Conservation (phyloP, 2,329 filamentous ascomycete genomes). For the Cercospora zeina region DNA sequence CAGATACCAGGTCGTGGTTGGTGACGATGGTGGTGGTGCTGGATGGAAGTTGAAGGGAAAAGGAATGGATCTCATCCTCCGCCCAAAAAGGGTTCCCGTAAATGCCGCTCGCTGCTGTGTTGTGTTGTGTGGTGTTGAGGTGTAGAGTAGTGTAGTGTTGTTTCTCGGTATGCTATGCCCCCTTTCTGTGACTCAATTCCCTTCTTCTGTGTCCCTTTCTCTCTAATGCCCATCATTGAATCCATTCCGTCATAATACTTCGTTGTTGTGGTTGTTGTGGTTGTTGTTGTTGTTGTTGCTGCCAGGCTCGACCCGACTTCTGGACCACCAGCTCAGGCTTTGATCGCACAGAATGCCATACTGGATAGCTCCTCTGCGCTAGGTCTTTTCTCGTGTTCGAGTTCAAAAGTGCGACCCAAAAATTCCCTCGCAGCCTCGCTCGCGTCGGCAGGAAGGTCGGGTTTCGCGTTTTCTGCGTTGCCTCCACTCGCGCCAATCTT, state of each 20-base stretch:
- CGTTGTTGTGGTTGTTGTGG: too few relatives aligned
- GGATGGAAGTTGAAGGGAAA: too few relatives aligned
- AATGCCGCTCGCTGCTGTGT: background rate
- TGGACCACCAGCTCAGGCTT: constrained; percentile 24
- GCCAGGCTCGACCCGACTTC: background rate
- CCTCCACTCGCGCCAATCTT: constrained; percentile 79
- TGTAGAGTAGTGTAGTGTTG: background rate
- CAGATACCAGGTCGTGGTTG: background rate
- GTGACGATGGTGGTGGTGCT: too few relatives aligned
- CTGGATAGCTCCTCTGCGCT: constrained; percentile 87
- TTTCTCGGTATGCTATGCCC: background rate
- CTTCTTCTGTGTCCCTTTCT: background rate
- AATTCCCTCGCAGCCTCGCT: constrained; percentile 83
- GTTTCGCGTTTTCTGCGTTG: constrained; percentile 62
- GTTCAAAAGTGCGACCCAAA: constrained; percentile 85
- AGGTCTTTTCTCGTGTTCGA: constrained; percentile 88
- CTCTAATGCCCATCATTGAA: constrained; percentile 1
- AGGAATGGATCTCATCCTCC: background rate
- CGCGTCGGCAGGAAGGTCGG: constrained; percentile 82
- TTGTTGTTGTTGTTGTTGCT: too few relatives aligned
- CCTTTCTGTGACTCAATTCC: background rate
- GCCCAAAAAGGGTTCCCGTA: background rate
- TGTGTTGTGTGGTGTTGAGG: background rate
- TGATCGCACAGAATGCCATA: constrained; percentile 63
- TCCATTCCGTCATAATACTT: constrained; percentile 2